Conservation (phyloP, 2,329 filamentous ascomycete genomes). For the Stachybotrys chartarum region DNA sequence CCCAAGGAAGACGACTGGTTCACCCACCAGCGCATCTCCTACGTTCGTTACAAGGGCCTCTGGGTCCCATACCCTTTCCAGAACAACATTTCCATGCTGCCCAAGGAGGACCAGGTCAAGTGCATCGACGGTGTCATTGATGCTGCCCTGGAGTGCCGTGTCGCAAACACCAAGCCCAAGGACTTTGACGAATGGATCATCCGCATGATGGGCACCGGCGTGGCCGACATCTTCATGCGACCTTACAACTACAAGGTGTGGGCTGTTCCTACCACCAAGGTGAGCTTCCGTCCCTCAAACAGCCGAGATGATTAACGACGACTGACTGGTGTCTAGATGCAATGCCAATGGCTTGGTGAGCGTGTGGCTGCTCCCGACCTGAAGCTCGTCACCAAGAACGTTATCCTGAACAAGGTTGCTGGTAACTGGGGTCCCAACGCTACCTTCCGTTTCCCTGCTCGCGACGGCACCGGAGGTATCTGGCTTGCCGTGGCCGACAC, state of each 20-base stretch:
- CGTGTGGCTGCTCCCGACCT: conserved; percentile 94
- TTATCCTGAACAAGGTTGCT: conserved; percentile 91
- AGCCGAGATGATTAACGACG: too few relatives aligned
- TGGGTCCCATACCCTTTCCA: conserved; percentile 99
- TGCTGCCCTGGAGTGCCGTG: conserved; percentile 78
- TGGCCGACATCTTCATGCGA: conserved; percentile 96
- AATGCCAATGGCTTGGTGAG: conserved; percentile 97
- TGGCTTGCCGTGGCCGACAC: conserved; percentile 97
- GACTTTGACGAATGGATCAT: conserved; percentile 99
- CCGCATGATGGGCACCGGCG: conserved; percentile 79
- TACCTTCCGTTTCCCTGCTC: conserved; percentile 95
- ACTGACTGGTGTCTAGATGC: conserved; percentile 60
- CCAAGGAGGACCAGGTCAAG: conserved; percentile 92
- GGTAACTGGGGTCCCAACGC: conserved; percentile 98
- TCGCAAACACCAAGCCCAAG: conserved; percentile 85
- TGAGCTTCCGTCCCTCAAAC: conserved; percentile 31
- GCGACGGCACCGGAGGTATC: conserved; percentile 94
- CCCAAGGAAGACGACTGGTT: conserved; percentile 95
- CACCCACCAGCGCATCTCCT: conserved; percentile 96
- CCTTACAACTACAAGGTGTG: conserved; percentile 99
- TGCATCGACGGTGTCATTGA: conserved; percentile 96
- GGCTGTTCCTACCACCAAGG: conserved; percentile 96
- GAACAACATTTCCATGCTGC: conserved; percentile 98
- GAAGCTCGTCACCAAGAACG: conserved; percentile 89
- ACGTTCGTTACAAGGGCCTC: conserved; percentile 90